A percentile compares a stretch with the other conserved stretches of the same genome.
Evolutionary conservation across 495 filamentous ascomycete species (phyloP).

Genomic region (Melanomma pulvis-pyrius): DNA sequence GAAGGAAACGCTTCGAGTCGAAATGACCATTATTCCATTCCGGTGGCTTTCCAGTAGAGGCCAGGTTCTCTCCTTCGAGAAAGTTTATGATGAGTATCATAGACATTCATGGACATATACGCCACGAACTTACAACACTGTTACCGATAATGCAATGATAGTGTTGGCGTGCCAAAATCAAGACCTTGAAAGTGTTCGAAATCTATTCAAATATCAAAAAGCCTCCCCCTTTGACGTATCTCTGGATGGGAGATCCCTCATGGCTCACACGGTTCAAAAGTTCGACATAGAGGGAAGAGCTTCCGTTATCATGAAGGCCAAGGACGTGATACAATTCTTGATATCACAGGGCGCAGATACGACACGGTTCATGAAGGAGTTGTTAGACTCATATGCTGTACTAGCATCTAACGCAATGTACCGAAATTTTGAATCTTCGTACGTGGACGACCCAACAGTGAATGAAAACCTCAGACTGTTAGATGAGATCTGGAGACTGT

Average conservation of each 20-base stretch:
- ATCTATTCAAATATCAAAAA: conserved; percentile 16
- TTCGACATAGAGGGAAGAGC: neutral
- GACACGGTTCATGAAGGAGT: neutral
- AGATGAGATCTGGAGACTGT: conserved; percentile 11
- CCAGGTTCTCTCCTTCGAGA: neutral
- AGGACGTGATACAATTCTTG: conserved; percentile 6
- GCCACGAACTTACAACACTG: conserved; percentile 5
- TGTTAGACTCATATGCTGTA: neutral
- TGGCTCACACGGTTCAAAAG: neutral
- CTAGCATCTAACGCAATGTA: no score
- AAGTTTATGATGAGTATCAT: neutral
- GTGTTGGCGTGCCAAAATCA: conserved; percentile 4
- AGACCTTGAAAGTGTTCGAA: conserved; percentile 1
- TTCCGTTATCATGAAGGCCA: neutral
- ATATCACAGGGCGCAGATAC: conserved; percentile 9
- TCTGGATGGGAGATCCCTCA: neutral
- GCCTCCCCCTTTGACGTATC: conserved; percentile 17
- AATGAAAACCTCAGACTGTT: neutral
- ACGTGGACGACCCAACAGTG: neutral
- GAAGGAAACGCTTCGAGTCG: neutral
- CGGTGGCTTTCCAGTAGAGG: conserved; percentile 16
- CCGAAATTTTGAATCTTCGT: neutral
- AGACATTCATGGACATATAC: conserved; percentile 3
- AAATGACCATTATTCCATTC: conserved; percentile 13
- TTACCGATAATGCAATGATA: conserved; percentile 10